Evolutionary conservation across 1,284 basidiomycete species (phyloP).

Genomic region (Cryptococcus sp.): DNA sequence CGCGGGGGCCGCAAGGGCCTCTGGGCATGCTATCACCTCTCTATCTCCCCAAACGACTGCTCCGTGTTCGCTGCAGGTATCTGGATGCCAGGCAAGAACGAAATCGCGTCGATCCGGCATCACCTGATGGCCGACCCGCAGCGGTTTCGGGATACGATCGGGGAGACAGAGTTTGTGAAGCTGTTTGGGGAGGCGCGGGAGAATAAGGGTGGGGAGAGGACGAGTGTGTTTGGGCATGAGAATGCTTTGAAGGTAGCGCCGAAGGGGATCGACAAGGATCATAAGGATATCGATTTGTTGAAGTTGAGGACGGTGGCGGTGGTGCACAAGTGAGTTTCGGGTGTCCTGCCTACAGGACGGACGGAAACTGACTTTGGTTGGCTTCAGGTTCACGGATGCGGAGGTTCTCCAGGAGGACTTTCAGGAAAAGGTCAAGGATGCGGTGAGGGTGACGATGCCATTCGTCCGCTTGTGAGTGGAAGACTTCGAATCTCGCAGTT

Average conservation of each 20-base stretch:
- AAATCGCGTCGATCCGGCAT: conserved; percentile 67
- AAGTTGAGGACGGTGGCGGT: conserved; percentile 78
- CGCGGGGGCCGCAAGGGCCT: conserved; percentile 47
- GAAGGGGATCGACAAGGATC: conserved; percentile 78
- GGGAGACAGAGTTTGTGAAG: conserved; percentile 62
- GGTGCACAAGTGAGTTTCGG: conserved; percentile 57
- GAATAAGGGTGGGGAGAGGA: conserved; percentile 59
- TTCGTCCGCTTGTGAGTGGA: conserved; percentile 77
- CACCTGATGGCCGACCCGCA: conserved; percentile 63
- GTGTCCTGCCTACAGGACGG: neutral
- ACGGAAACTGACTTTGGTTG: conserved; percentile 1
- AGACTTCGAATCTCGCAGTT: neutral
- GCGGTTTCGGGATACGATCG: conserved; percentile 65
- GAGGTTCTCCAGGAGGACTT: conserved; percentile 68
- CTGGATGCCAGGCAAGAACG: conserved; percentile 79
- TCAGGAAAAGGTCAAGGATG: conserved; percentile 59
- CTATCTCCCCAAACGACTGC: conserved; percentile 62
- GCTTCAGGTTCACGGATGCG: conserved; percentile 65
- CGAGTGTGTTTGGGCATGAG: conserved; percentile 73
- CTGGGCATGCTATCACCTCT: conserved; percentile 47
- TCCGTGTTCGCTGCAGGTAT: conserved; percentile 73
- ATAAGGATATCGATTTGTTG: conserved; percentile 78
- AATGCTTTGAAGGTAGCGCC: conserved; percentile 82
- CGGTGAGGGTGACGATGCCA: conserved; percentile 62
- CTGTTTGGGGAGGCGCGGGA: conserved; percentile 68